phyloP scores from a whole-genome alignment of 306 rosid genomes.

The Vigna angularis region DNA sequence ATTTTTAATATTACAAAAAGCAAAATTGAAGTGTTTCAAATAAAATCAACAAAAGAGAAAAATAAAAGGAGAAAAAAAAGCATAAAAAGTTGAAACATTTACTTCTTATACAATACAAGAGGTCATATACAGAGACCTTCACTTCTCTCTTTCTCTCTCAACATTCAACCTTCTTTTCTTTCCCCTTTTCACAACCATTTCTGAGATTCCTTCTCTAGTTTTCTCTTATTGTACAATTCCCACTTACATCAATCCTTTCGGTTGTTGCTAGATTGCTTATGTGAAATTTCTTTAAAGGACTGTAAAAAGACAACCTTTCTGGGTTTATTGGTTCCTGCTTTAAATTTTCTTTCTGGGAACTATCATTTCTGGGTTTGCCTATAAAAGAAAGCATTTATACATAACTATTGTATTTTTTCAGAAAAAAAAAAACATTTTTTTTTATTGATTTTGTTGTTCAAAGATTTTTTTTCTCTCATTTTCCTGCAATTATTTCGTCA shows the following conservation, averaged over 20 bases:
- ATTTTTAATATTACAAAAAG: slow-evolving; percentile 26
- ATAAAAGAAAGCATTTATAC: slow-evolving; percentile 46
- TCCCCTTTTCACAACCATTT: slow-evolving; percentile 78
- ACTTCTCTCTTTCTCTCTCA: slow-evolving; percentile 35
- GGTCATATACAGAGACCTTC: slow-evolving; percentile 66
- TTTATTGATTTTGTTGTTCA: slow-evolving; percentile 30
- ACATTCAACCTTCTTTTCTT: slow-evolving; percentile 72
- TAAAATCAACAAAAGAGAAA: slow-evolving; percentile 39
- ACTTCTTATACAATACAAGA: slow-evolving; percentile 70
- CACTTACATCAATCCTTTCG: slow-evolving; percentile 61
- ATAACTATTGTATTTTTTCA: slow-evolving; percentile 53
- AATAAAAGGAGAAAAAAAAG: neutral
- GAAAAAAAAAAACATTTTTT: slow-evolving; percentile 26
- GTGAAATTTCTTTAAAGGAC: slow-evolving; percentile 49
- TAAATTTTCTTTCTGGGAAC: slow-evolving; percentile 50
- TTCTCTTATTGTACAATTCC: slow-evolving; percentile 70
- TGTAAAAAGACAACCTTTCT: slow-evolving; percentile 59
- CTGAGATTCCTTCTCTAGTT: slow-evolving; percentile 79
- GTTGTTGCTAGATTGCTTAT: slow-evolving; percentile 56
- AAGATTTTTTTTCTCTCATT: slow-evolving; percentile 13
- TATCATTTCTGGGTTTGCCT: slow-evolving; percentile 65
- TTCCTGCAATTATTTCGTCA: slow-evolving; percentile 46
- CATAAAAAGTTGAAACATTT: slow-evolving; percentile 63
- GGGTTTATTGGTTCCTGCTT: slow-evolving; percentile 73
- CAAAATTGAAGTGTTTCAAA: slow-evolving; percentile 48